Percentiles rank a stretch among this genome's conserved stretches.
phyloP scores from a whole-genome alignment of 148 eudicot species.

The Rhododendron williamsianum region DNA sequence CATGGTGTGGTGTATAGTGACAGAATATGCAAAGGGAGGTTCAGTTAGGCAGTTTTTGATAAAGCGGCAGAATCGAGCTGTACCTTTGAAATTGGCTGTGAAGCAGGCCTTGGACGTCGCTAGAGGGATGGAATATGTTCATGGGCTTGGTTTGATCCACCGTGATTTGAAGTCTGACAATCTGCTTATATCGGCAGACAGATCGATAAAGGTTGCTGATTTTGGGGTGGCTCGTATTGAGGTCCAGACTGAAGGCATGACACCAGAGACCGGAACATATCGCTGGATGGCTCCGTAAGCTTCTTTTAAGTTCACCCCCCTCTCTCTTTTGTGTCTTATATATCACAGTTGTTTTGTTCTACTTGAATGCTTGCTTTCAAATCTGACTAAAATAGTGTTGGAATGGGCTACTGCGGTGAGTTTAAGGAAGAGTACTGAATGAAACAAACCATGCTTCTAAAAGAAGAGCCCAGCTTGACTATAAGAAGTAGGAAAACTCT shows the following conservation, averaged over 20 bases:
- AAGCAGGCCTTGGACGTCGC: conserved; percentile 99
- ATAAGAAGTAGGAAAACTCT: not conserved
- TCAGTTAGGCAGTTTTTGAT: conserved; percentile 87
- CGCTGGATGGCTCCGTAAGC: conserved; percentile 99
- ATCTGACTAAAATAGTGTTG: not conserved
- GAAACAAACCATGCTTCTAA: not conserved
- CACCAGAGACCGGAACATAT: conserved; percentile 97
- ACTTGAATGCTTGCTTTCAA: not conserved
- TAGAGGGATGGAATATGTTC: conserved; percentile 98
- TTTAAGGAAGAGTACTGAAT: not conserved
- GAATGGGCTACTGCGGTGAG: not conserved
- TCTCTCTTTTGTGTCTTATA: not conserved
- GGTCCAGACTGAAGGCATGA: conserved; percentile 99
- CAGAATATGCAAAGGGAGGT: conserved; percentile 98
- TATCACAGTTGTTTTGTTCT: not conserved
- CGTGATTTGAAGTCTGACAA: conserved; percentile 93
- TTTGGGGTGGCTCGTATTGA: conserved; percentile 98
- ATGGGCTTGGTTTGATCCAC: conserved; percentile 77
- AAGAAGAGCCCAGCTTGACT: not conserved
- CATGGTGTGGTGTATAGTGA: conserved; percentile 98
- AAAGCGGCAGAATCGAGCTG: conserved; percentile 74
- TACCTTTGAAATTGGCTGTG: conserved; percentile 86
- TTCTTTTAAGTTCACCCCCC: not conserved
- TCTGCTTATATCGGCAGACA: conserved; percentile 79
- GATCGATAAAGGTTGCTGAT: conserved; percentile 93